Conservation (phyloP, 164 flowering plant species). For the Nymphaea thermarum region DNA sequence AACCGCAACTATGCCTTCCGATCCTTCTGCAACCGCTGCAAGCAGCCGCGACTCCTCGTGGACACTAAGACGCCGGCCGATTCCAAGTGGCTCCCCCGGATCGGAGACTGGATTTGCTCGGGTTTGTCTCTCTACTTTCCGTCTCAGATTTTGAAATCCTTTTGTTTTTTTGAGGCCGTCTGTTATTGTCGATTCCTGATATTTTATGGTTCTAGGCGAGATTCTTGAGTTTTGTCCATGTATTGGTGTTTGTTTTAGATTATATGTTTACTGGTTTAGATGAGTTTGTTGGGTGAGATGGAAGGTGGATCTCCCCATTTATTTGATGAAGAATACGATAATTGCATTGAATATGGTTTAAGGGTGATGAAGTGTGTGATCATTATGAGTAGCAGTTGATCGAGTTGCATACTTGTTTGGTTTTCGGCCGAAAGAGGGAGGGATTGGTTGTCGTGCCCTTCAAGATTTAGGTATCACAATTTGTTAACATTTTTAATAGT, state of each 20-base stretch:
- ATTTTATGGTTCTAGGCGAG: neutral
- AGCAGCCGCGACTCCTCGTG: constrained; percentile 86
- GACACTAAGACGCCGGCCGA: constrained; percentile 73
- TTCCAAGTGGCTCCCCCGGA: constrained; percentile 92
- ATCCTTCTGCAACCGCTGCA: constrained; percentile 84
- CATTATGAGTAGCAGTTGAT: too few relatives aligned
- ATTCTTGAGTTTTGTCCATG: neutral
- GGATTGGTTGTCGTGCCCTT: too few relatives aligned
- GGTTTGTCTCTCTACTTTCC: constrained; percentile 23
- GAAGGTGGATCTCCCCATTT: neutral
- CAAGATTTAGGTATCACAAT: too few relatives aligned
- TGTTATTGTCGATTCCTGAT: neutral
- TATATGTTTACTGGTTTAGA: neutral
- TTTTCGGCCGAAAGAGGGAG: too few relatives aligned
- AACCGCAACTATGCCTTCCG: constrained; percentile 91
- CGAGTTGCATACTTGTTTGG: too few relatives aligned
- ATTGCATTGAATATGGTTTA: too few relatives aligned
- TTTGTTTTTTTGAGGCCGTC: neutral
- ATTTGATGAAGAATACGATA: too few relatives aligned
- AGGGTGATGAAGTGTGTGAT: too few relatives aligned
- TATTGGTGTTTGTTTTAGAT: neutral
- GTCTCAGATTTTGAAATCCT: neutral
- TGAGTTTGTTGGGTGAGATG: neutral
- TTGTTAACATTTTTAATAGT: too few relatives aligned
- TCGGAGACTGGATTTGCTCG: constrained; percentile 93